phyloP scores from a whole-genome alignment of 2,329 filamentous ascomycete species.

The Xylariaceae sp. region DNA sequence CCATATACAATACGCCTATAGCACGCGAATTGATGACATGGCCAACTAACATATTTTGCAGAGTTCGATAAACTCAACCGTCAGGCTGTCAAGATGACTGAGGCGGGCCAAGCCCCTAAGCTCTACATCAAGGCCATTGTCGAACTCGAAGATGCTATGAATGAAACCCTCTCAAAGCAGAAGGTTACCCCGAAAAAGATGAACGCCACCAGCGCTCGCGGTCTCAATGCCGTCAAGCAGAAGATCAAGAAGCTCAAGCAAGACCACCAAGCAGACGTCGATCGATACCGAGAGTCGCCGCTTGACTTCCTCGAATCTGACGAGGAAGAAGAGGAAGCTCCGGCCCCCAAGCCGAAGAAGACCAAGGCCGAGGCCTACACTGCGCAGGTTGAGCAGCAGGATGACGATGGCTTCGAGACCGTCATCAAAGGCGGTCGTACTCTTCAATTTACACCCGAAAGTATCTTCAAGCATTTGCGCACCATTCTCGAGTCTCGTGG shows the following conservation, averaged over 20 bases:
- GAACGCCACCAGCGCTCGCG: slow-evolving; percentile 91
- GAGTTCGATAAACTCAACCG: slow-evolving; percentile 94
- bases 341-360: slow-evolving; percentile 48
- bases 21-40: neutral
- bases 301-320: slow-evolving; percentile 42
- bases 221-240: slow-evolving; percentile 94
- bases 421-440: slow-evolving; percentile 86
- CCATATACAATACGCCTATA: too few species aligned
- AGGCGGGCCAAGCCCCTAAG: slow-evolving; percentile 77
- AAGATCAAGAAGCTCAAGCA: slow-evolving; percentile 99
- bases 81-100: slow-evolving; percentile 71
- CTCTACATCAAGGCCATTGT: slow-evolving; percentile 87
- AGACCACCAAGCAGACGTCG: slow-evolving; percentile 82
- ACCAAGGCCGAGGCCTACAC: slow-evolving; percentile 46
- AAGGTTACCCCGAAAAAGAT: slow-evolving; percentile 97
- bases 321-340: slow-evolving; percentile 65
- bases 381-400: slow-evolving; percentile 51
- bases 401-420: slow-evolving; percentile 82
- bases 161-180: slow-evolving; percentile 89
- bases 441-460: slow-evolving; percentile 89
- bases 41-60: slow-evolving; percentile 34
- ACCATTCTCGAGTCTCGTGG: slow-evolving; percentile 91
- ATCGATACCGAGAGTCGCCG: slow-evolving; percentile 70
- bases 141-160: slow-evolving; percentile 90
- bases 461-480: slow-evolving; percentile 94